phyloP scores from a whole-genome alignment of 208 protist species.

The Wallacemonas sp. region DNA sequence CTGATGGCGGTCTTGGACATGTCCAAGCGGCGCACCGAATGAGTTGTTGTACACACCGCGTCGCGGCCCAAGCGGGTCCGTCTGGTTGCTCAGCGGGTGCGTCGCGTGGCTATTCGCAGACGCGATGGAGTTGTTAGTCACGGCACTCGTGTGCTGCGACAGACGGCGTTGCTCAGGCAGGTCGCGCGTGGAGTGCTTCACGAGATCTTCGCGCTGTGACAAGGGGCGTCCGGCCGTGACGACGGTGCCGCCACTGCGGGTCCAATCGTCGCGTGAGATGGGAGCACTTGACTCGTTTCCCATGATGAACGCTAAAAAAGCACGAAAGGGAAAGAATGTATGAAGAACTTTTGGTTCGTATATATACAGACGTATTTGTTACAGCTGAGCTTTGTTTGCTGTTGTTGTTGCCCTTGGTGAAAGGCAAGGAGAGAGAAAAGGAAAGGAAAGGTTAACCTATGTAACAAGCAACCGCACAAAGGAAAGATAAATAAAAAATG shows the following conservation, averaged over 20 bases:
- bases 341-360: too few relatives aligned
- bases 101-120: neutral
- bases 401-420: too few relatives aligned
- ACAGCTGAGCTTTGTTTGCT: too few relatives aligned
- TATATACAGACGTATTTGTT: too few relatives aligned
- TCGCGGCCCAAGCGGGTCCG: neutral
- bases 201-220: neutral
- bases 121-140: neutral
- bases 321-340: neutral
- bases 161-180: conserved; percentile 9
- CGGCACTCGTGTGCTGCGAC: neutral
- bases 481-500: conserved; percentile 6
- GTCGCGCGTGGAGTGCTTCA: neutral
- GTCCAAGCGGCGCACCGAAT: too few relatives aligned
- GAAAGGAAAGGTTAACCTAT: conserved; percentile 7
- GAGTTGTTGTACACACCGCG: too few relatives aligned
- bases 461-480: neutral
- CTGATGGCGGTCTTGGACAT: too few relatives aligned
- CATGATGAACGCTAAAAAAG: conserved; percentile 5
- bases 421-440: conserved; percentile 18
- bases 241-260: conserved; percentile 7
- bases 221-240: neutral
- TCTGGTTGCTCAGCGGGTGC: neutral
- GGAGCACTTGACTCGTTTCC: conserved; percentile 6
- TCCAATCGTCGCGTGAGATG: neutral